Conservation (phyloP, 768 basidiomycete species). For the Rhizopogon salebrosus region DNA sequence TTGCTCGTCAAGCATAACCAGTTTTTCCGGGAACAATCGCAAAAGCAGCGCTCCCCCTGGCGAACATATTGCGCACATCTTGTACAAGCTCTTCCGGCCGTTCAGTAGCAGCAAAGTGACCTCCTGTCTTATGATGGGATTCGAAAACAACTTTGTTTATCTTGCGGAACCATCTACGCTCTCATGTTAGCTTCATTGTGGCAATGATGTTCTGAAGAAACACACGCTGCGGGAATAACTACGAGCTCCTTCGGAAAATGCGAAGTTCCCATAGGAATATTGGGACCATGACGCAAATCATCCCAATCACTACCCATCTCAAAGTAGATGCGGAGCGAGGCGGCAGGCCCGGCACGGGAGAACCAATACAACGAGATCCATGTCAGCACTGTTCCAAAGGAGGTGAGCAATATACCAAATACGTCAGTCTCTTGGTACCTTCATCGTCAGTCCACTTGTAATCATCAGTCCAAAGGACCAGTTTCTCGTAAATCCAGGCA, state of each 20-base stretch:
- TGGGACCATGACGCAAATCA: not conserved
- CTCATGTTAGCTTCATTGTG: not conserved
- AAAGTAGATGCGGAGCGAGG: conserved; percentile 14
- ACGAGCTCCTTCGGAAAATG: conserved; percentile 59
- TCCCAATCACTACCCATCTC: conserved; percentile 1
- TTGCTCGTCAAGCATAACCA: conserved; percentile 29
- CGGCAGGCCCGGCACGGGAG: conserved; percentile 25
- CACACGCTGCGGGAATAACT: conserved; percentile 44
- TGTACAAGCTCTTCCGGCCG: conserved; percentile 38
- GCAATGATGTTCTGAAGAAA: not conserved
- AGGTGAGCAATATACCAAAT: not conserved
- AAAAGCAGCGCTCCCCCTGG: conserved; percentile 41
- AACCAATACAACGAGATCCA: conserved; percentile 30
- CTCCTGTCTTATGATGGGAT: conserved; percentile 40
- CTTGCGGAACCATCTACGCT: conserved; percentile 33
- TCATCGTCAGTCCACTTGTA: conserved; percentile 52
- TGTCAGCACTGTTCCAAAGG: conserved; percentile 23
- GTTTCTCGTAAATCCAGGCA: conserved; percentile 45
- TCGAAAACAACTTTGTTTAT: conserved; percentile 39
- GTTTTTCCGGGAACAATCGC: conserved; percentile 39
- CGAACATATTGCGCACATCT: conserved; percentile 52
- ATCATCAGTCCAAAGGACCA: conserved; percentile 38
- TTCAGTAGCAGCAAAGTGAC: conserved; percentile 54
- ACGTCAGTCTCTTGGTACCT: conserved; percentile 23
- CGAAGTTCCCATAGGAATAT: conserved; percentile 59